Percentiles rank a stretch among this genome's conserved stretches.
Conservation (phyloP, 805 yeast genomes). For the Geotrichum ghanense region DNA sequence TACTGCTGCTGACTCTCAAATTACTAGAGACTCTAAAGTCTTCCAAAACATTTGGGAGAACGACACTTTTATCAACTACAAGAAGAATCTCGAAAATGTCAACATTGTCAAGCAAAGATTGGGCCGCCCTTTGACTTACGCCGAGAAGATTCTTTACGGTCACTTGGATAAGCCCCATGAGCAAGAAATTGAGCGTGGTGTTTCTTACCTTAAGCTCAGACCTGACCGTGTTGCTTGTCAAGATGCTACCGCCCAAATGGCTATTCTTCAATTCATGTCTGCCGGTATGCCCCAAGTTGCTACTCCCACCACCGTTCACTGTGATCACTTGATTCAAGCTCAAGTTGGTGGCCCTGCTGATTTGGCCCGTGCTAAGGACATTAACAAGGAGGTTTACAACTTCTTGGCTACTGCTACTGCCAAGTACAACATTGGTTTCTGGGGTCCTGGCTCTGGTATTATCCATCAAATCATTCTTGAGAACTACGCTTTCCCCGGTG, state of each 20-base stretch:
- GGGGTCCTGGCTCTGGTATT: slow-evolving; percentile 99
- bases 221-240: slow-evolving; percentile 99
- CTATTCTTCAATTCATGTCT: slow-evolving; percentile 90
- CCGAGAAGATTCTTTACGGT: slow-evolving; percentile 90
- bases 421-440: slow-evolving; percentile 93
- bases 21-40: slow-evolving; percentile 62
- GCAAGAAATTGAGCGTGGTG: slow-evolving; percentile 77
- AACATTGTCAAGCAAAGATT: slow-evolving; percentile 73
- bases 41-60: slow-evolving; percentile 50
- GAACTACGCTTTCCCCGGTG: slow-evolving; percentile 97
- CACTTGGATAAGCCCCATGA: slow-evolving; percentile 90
- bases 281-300: slow-evolving; percentile 88
- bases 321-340: slow-evolving; percentile 96
- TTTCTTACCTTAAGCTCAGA: slow-evolving; percentile 82
- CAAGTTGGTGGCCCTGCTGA: slow-evolving; percentile 83
- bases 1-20: slow-evolving; percentile 2
- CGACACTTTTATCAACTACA: slow-evolving; percentile 82
- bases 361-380: slow-evolving; percentile 72
- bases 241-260: slow-evolving; percentile 99
- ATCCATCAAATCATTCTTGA: slow-evolving; percentile 94
- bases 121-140: slow-evolving; percentile 83
- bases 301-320: slow-evolving; percentile 92
- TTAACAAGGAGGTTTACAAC: slow-evolving; percentile 90
- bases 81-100: slow-evolving; percentile 79
- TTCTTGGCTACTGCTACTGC: slow-evolving; percentile 84